These are phyloP conservation scores for Pichia sp. DNA, from an alignment of 1,139 yeast species.

Conservation along the genomic window DNA sequence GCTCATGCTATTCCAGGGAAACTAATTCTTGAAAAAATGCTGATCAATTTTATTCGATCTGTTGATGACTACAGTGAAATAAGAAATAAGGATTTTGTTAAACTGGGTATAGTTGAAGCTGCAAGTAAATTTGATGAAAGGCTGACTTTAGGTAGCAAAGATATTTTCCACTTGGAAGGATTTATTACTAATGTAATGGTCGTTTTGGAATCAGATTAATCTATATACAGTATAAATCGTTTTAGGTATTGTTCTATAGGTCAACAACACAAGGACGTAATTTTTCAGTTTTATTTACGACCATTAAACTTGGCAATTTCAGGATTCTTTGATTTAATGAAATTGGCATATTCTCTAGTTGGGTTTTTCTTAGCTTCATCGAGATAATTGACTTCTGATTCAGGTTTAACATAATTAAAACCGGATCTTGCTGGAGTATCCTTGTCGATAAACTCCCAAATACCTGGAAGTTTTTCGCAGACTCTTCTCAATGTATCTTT, in stretches of 20 bases:
- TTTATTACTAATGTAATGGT: slow-evolving; percentile 86
- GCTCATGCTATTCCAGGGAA: slow-evolving; percentile 93
- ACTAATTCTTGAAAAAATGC: slow-evolving; percentile 59
- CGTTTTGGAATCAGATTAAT: slow-evolving; percentile 31
- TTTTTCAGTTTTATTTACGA: slow-evolving; percentile 12
- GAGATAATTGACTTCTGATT: slow-evolving; percentile 43
- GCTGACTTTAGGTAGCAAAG: slow-evolving; percentile 75
- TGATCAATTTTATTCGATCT: slow-evolving; percentile 44
- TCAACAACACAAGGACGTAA: too few species aligned
- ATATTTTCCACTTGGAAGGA: slow-evolving; percentile 92
- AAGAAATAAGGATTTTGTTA: slow-evolving; percentile 21
- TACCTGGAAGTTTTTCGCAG: slow-evolving; percentile 86
- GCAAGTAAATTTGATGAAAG: slow-evolving; percentile 84
- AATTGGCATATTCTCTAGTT: slow-evolving; percentile 38
- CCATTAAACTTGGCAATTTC: slow-evolving; percentile 28
- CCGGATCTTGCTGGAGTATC: slow-evolving; percentile 69
- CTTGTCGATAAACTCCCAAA: slow-evolving; percentile 73
- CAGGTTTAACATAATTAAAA: slow-evolving; percentile 37
- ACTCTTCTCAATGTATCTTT: slow-evolving; percentile 90
- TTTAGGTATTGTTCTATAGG: too few species aligned
- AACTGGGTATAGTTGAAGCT: slow-evolving; percentile 49
- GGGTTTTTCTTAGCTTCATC: slow-evolving; percentile 54
- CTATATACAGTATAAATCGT: neutral
- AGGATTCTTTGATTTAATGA: slow-evolving; percentile 26
- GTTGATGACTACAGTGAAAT: slow-evolving; percentile 27